These are phyloP conservation scores for Fusarium pilosicola DNA, from an alignment of 2,329 filamentous ascomycete genomes.

Conservation along the genomic window DNA sequence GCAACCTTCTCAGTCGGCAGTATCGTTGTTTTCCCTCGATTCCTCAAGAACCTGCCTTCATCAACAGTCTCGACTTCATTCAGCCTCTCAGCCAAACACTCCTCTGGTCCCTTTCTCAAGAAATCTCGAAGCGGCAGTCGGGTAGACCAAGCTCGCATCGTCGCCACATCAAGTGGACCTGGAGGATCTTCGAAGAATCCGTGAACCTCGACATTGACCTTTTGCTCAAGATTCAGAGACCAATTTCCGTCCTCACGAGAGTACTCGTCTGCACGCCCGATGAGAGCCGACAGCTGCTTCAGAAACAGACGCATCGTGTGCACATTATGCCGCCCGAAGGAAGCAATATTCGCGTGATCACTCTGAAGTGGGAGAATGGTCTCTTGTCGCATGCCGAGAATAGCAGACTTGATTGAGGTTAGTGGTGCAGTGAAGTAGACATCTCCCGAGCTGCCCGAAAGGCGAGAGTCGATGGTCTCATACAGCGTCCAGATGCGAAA, in stretches of 20 bases:
- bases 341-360: slow-evolving; percentile 64
- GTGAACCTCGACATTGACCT: slow-evolving; percentile 64
- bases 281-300: slow-evolving; percentile 47
- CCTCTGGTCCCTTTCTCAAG: slow-evolving; percentile 63
- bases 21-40: slow-evolving; percentile 43
- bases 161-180: slow-evolving; percentile 45
- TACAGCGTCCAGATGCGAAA: slow-evolving; percentile 71
- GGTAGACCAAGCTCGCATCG: slow-evolving; percentile 62
- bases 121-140: slow-evolving; percentile 64
- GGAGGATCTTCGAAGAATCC: slow-evolving; percentile 69
- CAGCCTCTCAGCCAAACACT: slow-evolving; percentile 64
- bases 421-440: slow-evolving; percentile 69
- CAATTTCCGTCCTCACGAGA: slow-evolving; percentile 51
- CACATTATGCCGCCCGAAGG: slow-evolving; percentile 61
- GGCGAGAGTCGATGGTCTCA: slow-evolving; percentile 68
- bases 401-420: slow-evolving; percentile 65
- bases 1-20: slow-evolving; percentile 15
- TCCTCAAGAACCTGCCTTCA: slow-evolving; percentile 44
- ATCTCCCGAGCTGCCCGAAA: slow-evolving; percentile 58
- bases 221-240: slow-evolving; percentile 60
- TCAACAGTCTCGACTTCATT: slow-evolving; percentile 51
- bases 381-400: slow-evolving; percentile 62
- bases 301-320: slow-evolving; percentile 58
- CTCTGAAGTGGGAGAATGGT: slow-evolving; percentile 64
- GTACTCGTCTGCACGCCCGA: slow-evolving; percentile 49